Evolutionary conservation across 148 eudicot genomes (phyloP).

Genomic region (Rhododendron henanense): DNA sequence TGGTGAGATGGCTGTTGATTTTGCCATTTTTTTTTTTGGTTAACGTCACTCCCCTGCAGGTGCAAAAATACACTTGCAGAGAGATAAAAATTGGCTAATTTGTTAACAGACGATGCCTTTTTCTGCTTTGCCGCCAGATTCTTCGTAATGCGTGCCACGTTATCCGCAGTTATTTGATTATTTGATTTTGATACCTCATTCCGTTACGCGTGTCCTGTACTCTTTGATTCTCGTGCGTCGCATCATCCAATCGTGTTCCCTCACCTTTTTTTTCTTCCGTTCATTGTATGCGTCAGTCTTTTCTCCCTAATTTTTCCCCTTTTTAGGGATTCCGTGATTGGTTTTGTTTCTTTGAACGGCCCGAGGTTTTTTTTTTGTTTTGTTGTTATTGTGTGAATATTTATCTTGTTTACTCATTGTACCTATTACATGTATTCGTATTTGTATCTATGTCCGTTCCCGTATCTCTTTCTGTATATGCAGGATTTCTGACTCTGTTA

Average conservation of each 20-base stretch:
- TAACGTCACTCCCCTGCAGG: too few relatives aligned
- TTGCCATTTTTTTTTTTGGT: too few relatives aligned
- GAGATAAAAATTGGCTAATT: not conserved
- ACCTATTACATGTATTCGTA: not conserved
- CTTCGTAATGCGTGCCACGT: not conserved
- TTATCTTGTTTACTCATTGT: too few relatives aligned
- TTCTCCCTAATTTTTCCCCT: not conserved
- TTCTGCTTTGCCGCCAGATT: not conserved
- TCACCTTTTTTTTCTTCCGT: not conserved
- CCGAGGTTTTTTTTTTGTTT: not conserved
- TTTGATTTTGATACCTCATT: not conserved
- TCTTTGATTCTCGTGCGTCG: not conserved
- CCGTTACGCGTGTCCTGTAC: not conserved
- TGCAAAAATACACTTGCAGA: too few relatives aligned
- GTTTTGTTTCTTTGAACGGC: not conserved
- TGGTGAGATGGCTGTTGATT: too few relatives aligned
- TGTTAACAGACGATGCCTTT: not conserved
- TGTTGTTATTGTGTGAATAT: not conserved
- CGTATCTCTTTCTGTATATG: not conserved
- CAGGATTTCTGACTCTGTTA: not conserved
- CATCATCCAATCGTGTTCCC: not conserved
- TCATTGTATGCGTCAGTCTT: not conserved
- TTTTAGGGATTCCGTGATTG: not conserved
- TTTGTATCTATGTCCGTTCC: not conserved
- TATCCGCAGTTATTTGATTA: not conserved